Evolutionary conservation across 768 basidiomycete genomes (phyloP).

Genomic region (Mrakia blollopis): DNA sequence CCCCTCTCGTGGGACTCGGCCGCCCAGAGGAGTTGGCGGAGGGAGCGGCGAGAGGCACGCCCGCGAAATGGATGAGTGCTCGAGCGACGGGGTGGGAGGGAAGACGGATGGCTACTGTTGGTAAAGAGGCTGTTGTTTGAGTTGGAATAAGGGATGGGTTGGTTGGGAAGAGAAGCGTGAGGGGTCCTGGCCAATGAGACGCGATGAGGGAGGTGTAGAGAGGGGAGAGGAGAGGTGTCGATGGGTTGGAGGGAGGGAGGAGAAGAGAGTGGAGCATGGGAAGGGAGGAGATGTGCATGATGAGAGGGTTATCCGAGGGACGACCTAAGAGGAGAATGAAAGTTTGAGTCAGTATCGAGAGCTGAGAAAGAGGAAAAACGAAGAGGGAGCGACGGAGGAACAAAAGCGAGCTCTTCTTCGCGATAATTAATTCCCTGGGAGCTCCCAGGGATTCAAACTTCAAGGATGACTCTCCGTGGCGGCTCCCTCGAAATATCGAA

Average conservation of each 20-base stretch:
- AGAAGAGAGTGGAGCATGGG: conserved; percentile 67
- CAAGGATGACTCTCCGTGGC: not conserved
- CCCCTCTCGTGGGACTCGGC: conserved; percentile 84
- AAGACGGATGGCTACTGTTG: conserved; percentile 85
- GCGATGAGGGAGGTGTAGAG: conserved; percentile 71
- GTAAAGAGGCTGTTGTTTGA: conserved; percentile 72
- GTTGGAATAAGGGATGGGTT: conserved; percentile 59
- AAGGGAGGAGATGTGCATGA: conserved; percentile 86
- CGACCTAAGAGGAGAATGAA: conserved; percentile 49
- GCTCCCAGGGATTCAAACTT: not conserved
- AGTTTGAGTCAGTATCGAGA: not conserved
- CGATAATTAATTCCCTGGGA: not conserved
- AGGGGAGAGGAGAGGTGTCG: conserved; percentile 47
- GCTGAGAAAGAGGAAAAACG: not conserved
- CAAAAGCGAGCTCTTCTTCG: not conserved
- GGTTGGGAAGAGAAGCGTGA: conserved; percentile 83
- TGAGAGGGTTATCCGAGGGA: conserved; percentile 92
- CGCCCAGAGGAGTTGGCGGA: conserved; percentile 92
- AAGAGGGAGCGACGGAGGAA: not conserved
- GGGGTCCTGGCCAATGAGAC: conserved; percentile 89
- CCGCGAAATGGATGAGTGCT: conserved; percentile 70
- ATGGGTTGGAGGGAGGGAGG: conserved; percentile 50
- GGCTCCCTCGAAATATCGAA: too few species aligned
- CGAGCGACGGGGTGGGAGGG: conserved; percentile 90
- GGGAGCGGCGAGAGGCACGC: conserved; percentile 82